These are phyloP conservation scores for Naganishia vishniacii DNA, from an alignment of 768 basidiomycete species.

Conservation along the genomic window DNA sequence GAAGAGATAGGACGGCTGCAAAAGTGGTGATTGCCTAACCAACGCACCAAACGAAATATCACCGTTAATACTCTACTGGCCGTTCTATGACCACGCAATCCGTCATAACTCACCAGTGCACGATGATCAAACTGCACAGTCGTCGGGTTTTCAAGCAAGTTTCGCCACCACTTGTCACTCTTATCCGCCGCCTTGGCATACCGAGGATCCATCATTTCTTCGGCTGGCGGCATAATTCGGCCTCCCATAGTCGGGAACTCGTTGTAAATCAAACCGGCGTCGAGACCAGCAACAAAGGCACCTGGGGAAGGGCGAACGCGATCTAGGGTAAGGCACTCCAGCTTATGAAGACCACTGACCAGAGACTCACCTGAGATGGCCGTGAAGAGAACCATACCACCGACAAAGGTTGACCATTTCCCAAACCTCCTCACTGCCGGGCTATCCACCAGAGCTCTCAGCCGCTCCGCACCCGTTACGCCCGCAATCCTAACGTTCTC, in stretches of 20 bases:
- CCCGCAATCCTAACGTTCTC: slow-evolving; percentile 22
- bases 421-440: slow-evolving; percentile 60
- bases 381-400: slow-evolving; percentile 78
- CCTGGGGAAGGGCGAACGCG: slow-evolving; percentile 53
- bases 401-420: slow-evolving; percentile 58
- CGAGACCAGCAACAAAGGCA: slow-evolving; percentile 94
- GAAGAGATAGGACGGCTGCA: slow-evolving; percentile 42
- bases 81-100: not conserved
- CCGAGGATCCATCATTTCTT: slow-evolving; percentile 70
- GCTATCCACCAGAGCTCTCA: slow-evolving; percentile 50
- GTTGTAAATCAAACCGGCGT: slow-evolving; percentile 95
- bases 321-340: too few species aligned
- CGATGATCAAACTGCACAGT: slow-evolving; percentile 98
- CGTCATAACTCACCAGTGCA: slow-evolving; percentile 62
- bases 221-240: slow-evolving; percentile 67
- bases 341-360: too few species aligned
- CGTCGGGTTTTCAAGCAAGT: slow-evolving; percentile 92
- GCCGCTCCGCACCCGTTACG: slow-evolving; percentile 36
- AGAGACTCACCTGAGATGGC: slow-evolving; percentile 79
- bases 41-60: not conserved
- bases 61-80: too few species aligned
- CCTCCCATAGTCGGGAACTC: slow-evolving; percentile 97
- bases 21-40: slow-evolving; percentile 82
- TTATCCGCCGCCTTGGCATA: slow-evolving; percentile 68
- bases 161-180: slow-evolving; percentile 88